Evolutionary conservation across 768 basidiomycete genomes (phyloP).

Genomic region (Omphalotus guepiniiformis): DNA sequence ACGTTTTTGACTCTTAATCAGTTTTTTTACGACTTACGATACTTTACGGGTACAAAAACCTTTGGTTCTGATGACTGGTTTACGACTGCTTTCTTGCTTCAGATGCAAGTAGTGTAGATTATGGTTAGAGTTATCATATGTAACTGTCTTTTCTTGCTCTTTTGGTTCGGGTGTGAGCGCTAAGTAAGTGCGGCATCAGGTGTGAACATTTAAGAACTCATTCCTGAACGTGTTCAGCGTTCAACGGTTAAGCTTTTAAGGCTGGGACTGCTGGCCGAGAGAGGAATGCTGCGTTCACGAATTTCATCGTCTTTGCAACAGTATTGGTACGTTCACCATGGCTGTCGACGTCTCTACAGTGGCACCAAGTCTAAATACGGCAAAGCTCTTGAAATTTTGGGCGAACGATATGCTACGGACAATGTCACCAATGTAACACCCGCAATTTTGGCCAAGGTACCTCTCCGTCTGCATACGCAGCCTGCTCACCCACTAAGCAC

Average conservation of each 20-base stretch:
- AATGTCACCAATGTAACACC: constrained; percentile 79
- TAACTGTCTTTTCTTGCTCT: background rate
- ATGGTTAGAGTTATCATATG: constrained; percentile 6
- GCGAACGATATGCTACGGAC: constrained; percentile 72
- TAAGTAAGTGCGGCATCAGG: too few relatives aligned
- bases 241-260: too few relatives aligned
- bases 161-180: too few relatives aligned
- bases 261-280: too few relatives aligned
- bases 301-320: background rate
- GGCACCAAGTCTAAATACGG: constrained; percentile 1
- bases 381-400: constrained; percentile 46
- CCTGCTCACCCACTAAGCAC: constrained; percentile 84
- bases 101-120: constrained; percentile 11
- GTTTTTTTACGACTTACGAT: constrained; percentile 6
- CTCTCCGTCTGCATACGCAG: constrained; percentile 68
- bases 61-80: constrained; percentile 5
- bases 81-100: background rate
- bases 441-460: constrained; percentile 78
- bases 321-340: background rate
- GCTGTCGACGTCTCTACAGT: background rate
- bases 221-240: too few relatives aligned
- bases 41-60: constrained; percentile 4
- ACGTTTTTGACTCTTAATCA: background rate
- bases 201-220: too few relatives aligned
- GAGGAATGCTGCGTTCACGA: background rate